Base-by-base conservation (phyloP, 2,329 filamentous ascomycete genomes). In the Coleophoma cylindrospora region DNA sequence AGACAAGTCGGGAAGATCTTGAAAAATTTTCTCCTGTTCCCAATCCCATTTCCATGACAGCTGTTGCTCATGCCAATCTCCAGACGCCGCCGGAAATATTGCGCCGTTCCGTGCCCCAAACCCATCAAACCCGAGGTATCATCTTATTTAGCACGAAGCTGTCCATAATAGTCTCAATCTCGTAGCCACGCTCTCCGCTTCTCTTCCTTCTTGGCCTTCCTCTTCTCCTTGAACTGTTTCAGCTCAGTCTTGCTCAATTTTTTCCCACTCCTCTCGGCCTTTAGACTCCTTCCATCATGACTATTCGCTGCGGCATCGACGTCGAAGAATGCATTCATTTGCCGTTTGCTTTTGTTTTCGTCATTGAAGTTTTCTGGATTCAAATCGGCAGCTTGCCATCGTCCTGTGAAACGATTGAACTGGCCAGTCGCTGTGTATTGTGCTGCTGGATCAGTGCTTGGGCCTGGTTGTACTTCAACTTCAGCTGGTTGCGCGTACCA, bases 311-410 rank as follows among this genome's bases (percentile, higher is more conserved):
- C 91, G 4, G 91, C 89, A 67, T 97, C 91, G 40, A 96, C 91
- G 65, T 99, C 92, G 67, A 97, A 99, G 70, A 86, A 97, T 38
- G 91, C 89, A 64, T 89, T 88, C 87, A 97, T 87, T 72, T 97
- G 94, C 41, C 94, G 79, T 47, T 76, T 78, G 53, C 86, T 86
- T 75, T 96, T 96, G 64, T 89, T 87, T 64, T 95, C 90, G 63
- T 96, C 91, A 59, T 83, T 87, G 73, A 91, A 87, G 47, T 84
- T 81, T 48, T 94, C 89, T 2, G 89, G 82, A 3, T 79, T 84
- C 55, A 84, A 73, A 11, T 81, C 79, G 3, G 73, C 73, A 15
- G 76, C 72, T 70, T 96, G 91, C 72, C 89, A 95, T 57, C 84
- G 80, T 41, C 91, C 91, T 0, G 89, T 96, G 70, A 91, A 92